Conservation (phyloP, 192 early-diverging fungal genomes). For the Linderina pennispora region DNA sequence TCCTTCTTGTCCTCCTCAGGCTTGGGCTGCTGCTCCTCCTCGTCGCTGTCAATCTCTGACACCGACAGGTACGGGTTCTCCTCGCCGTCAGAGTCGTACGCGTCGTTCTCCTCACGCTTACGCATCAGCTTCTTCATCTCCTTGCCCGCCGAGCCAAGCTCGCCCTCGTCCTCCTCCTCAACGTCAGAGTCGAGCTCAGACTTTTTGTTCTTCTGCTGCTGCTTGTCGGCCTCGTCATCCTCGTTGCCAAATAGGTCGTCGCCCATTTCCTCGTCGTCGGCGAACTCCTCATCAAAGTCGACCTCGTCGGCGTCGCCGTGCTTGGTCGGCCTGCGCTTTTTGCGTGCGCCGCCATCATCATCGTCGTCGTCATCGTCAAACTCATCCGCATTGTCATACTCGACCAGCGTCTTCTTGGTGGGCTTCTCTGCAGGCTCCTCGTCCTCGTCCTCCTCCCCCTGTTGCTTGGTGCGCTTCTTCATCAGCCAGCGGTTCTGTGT, state of each 20-base stretch:
- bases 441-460: conserved; percentile 8
- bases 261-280: conserved; percentile 73
- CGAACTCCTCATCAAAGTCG: conserved; percentile 75
- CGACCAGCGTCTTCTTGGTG: conserved; percentile 29
- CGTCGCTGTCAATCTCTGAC: conserved; percentile 32
- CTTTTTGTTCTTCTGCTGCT: conserved; percentile 20
- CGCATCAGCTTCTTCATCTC: conserved; percentile 59
- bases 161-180: conserved; percentile 20
- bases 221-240: conserved; percentile 59
- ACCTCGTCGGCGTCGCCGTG: conserved; percentile 62
- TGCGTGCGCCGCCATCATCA: conserved; percentile 16
- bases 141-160: conserved; percentile 38
- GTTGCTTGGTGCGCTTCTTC: conserved; percentile 49
- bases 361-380: conserved; percentile 48
- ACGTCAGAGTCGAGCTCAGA: conserved; percentile 38
- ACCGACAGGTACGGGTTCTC: conserved; percentile 41
- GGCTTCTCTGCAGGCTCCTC: conserved; percentile 4
- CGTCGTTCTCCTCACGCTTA: conserved; percentile 57
- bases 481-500: conserved; percentile 38
- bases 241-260: conserved; percentile 60
- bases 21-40: conserved; percentile 2
- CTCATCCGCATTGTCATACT: conserved; percentile 49
- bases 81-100: conserved; percentile 55
- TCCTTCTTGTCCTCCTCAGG: conserved; percentile 15
- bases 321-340: conserved; percentile 31